Evolutionary conservation across 768 basidiomycete species (phyloP).

Genomic region (Lanmaoa pseudosensibilis): DNA sequence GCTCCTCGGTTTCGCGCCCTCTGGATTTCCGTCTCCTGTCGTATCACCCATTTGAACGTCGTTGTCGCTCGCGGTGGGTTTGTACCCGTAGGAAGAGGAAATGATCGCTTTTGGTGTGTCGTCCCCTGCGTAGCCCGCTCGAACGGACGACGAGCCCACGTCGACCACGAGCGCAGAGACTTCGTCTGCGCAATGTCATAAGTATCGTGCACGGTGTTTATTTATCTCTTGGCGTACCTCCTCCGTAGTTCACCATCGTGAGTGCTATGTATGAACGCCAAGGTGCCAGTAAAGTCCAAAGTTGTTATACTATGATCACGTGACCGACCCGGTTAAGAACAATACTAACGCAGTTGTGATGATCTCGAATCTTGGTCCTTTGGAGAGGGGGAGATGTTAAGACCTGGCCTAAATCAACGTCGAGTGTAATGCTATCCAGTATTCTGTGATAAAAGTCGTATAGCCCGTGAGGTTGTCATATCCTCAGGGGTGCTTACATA

Average conservation of each 20-base stretch:
- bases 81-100: slow-evolving; percentile 86
- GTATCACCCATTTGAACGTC: slow-evolving; percentile 44
- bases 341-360: background rate
- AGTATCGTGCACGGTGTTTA: background rate
- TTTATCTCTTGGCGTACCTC: slow-evolving; percentile 52
- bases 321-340: background rate
- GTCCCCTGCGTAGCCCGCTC: slow-evolving; percentile 97
- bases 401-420: background rate
- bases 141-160: slow-evolving; percentile 84
- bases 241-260: slow-evolving; percentile 82
- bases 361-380: background rate
- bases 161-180: slow-evolving; percentile 97
- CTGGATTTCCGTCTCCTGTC: slow-evolving; percentile 32
- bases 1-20: slow-evolving; percentile 39
- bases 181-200: slow-evolving; percentile 62
- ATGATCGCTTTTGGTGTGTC: slow-evolving; percentile 92
- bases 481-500: slow-evolving; percentile 18
- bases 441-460: background rate
- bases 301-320: background rate
- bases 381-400: too few species aligned
- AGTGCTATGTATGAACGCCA: background rate
- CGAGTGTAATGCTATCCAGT: background rate
- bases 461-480: background rate
- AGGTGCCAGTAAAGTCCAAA: background rate
- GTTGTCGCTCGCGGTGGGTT: slow-evolving; percentile 36